phyloP scores from a whole-genome alignment of 768 basidiomycete species.

The Royoungia palumana region DNA sequence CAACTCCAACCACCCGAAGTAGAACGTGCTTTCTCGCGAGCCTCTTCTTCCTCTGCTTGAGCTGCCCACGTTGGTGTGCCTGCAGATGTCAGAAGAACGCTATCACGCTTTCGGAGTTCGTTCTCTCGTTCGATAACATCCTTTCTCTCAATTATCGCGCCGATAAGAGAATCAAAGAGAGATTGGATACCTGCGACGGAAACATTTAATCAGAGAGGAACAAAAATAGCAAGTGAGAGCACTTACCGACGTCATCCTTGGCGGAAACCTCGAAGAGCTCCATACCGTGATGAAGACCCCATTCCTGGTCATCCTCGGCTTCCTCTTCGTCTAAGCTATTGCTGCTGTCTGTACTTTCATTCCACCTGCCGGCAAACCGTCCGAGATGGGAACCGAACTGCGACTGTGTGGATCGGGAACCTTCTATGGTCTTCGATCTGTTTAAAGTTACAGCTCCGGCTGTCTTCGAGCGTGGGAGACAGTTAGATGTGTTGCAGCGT shows the following conservation, averaged over 20 bases:
- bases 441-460: slow-evolving; percentile 34
- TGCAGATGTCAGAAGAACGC: slow-evolving; percentile 67
- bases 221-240: background rate
- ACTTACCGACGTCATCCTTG: slow-evolving; percentile 76
- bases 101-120: slow-evolving; percentile 75
- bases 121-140: slow-evolving; percentile 81
- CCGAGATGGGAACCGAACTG: slow-evolving; percentile 59
- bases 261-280: slow-evolving; percentile 90
- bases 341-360: slow-evolving; percentile 58
- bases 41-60: slow-evolving; percentile 79
- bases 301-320: slow-evolving; percentile 52
- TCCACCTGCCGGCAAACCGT: slow-evolving; percentile 49
- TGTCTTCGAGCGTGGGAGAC: slow-evolving; percentile 50
- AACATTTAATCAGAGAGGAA: slow-evolving; percentile 6
- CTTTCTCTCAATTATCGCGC: slow-evolving; percentile 73
- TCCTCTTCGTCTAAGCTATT: slow-evolving; percentile 68
- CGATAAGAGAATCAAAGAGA: slow-evolving; percentile 77
- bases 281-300: slow-evolving; percentile 81
- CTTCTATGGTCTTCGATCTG: slow-evolving; percentile 34
- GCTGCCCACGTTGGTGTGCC: slow-evolving; percentile 72
- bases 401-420: slow-evolving; percentile 45
- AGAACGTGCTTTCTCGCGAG: slow-evolving; percentile 49
- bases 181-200: slow-evolving; percentile 64
- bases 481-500: slow-evolving; percentile 49
- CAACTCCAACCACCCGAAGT: slow-evolving; percentile 61